These are phyloP conservation scores for Dothidotthia symphoricarpi DNA, from an alignment of 2,329 filamentous ascomycete species.

Conservation along the genomic window DNA sequence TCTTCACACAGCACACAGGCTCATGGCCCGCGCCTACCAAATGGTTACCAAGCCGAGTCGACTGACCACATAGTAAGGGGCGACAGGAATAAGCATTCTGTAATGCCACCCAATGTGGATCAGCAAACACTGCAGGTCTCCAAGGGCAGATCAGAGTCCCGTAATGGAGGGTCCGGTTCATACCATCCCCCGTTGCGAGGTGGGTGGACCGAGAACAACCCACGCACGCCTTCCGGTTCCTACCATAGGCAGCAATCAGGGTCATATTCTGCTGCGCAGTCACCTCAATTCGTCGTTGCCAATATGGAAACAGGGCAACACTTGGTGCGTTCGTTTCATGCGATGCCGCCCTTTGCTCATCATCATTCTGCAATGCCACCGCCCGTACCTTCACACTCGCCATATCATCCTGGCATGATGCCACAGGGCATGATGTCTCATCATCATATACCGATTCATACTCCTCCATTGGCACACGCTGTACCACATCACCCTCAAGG, in stretches of 20 bases:
- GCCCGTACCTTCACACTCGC: constrained; percentile 12
- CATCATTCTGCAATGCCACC: constrained; percentile 9
- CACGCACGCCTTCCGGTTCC: constrained; percentile 12
- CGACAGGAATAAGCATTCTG: constrained; percentile 2
- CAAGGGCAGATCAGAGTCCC: constrained; percentile 11
- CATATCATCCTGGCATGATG: constrained; percentile 10
- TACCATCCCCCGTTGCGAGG: constrained; percentile 6
- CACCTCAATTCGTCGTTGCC: constrained; percentile 13
- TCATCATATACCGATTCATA: constrained; percentile 9
- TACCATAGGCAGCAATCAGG: constrained; percentile 16
- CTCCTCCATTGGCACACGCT: constrained; percentile 10
- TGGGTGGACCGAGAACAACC: constrained; percentile 22
- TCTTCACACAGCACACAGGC: no score
- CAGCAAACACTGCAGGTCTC: constrained; percentile 8
- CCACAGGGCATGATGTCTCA: constrained; percentile 13
- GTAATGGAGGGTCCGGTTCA: constrained; percentile 6
- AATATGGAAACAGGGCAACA: constrained; percentile 14
- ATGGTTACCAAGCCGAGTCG: constrained; percentile 2
- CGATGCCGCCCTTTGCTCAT: constrained; percentile 14
- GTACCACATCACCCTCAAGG: constrained; percentile 13
- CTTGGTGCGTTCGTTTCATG: constrained; percentile 6
- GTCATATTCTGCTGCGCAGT: constrained; percentile 10
- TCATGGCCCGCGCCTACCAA: constrained; percentile 2
- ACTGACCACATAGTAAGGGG: constrained; percentile 2
- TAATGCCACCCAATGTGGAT: constrained; percentile 8